A percentile compares a stretch with the other conserved stretches of the same genome.
Evolutionary conservation across 441 rosid species (phyloP).

Genomic region (Manihot esculenta): DNA sequence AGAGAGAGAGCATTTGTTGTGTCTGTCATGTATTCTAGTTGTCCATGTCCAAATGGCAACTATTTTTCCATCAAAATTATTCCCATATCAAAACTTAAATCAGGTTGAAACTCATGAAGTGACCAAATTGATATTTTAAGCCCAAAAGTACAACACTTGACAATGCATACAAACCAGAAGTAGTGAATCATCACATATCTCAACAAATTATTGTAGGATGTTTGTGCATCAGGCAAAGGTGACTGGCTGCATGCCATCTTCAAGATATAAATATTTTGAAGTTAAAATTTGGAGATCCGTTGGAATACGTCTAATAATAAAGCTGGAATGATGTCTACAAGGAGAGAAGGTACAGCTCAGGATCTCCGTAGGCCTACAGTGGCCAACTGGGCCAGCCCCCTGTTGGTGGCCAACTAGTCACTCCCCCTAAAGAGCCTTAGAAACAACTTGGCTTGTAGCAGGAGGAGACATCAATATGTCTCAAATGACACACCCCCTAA

Average conservation of each 20-base stretch:
- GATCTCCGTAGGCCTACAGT: too few relatives aligned
- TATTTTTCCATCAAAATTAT: not conserved
- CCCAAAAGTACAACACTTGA: not conserved
- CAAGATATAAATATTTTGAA: not conserved
- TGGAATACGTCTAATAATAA: too few relatives aligned
- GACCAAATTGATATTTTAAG: not conserved
- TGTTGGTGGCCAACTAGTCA: too few relatives aligned
- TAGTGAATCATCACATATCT: not conserved
- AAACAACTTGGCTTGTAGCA: too few relatives aligned
- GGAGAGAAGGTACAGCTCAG: too few relatives aligned
- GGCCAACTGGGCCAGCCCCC: too few relatives aligned
- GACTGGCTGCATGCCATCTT: not conserved
- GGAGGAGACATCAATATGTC: too few relatives aligned
- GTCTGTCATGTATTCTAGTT: not conserved
- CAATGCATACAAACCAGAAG: not conserved
- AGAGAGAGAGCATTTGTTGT: too few relatives aligned
- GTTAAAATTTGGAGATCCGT: not conserved
- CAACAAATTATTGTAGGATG: not conserved
- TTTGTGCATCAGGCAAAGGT: too few relatives aligned
- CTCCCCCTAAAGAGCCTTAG: too few relatives aligned
- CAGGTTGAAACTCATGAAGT: not conserved
- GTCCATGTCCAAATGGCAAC: not conserved
- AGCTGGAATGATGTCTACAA: too few relatives aligned
- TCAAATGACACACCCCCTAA: too few relatives aligned
- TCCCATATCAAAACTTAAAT: not conserved